phyloP scores from a whole-genome alignment of 352 stramenopile genomes.

The Thalassiosira allenii region DNA sequence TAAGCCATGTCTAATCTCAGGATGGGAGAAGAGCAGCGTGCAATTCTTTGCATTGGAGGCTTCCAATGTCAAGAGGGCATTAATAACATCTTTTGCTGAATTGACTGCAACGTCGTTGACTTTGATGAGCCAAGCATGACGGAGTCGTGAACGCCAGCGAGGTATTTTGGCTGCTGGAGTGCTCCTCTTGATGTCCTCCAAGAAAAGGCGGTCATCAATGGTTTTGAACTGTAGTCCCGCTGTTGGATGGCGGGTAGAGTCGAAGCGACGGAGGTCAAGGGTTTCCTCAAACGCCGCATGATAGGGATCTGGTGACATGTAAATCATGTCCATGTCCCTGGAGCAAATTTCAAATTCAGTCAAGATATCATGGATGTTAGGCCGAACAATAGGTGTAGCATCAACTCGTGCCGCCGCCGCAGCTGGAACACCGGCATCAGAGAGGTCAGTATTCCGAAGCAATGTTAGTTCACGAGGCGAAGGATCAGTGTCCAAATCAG shows the following conservation, averaged over 20 bases:
- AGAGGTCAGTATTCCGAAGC: no score
- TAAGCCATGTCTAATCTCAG: not conserved
- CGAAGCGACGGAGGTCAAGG: slow-evolving; percentile 1
- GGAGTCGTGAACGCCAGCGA: slow-evolving; percentile 4
- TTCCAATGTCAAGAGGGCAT: not conserved
- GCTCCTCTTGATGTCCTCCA: not conserved
- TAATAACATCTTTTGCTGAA: not conserved
- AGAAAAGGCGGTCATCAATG: not conserved
- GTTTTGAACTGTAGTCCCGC: slow-evolving; percentile 16
- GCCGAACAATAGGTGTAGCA: no score
- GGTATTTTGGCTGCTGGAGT: slow-evolving; percentile 2
- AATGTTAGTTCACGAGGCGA: no score
- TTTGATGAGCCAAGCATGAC: slow-evolving; percentile 10
- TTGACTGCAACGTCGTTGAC: not conserved
- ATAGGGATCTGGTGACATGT: slow-evolving; percentile 33
- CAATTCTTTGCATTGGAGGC: not conserved
- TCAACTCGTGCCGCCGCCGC: no score
- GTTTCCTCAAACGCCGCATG: slow-evolving; percentile 30
- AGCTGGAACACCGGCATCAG: no score
- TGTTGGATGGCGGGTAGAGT: not conserved
- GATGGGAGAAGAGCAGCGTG: not conserved
- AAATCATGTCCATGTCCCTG: slow-evolving; percentile 24
- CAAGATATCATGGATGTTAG: no score
- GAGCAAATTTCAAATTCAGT: no score
- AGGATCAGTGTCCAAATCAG: no score